Percentiles rank a stretch among this genome's conserved stretches.
Evolutionary conservation across 176 grass and related monocot genomes (phyloP).

Genomic region (Saccharum officinarum): DNA sequence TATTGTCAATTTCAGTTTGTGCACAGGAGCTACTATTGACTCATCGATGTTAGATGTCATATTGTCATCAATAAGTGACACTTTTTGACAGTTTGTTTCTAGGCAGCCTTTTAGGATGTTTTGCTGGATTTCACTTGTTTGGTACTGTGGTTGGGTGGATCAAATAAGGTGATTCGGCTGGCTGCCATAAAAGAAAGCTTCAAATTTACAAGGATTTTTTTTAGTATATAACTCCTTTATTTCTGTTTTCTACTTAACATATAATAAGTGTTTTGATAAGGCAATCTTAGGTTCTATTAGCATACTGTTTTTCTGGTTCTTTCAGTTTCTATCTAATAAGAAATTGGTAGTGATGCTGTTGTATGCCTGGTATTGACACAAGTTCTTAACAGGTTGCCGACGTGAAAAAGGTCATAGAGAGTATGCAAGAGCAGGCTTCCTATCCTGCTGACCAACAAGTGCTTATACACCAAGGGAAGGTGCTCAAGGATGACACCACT

Average conservation of each 20-base stretch:
- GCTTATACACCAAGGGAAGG: slow-evolving; percentile 78
- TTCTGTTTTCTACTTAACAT: neutral
- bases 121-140: neutral
- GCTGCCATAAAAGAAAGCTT: neutral
- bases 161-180: neutral
- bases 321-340: slow-evolving; percentile 4
- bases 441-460: slow-evolving; percentile 84
- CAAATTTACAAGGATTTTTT: neutral
- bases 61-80: neutral
- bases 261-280: neutral
- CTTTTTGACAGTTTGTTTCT: neutral
- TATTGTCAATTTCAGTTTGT: neutral
- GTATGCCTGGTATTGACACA: neutral
- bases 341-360: neutral
- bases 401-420: slow-evolving; percentile 77
- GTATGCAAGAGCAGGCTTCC: slow-evolving; percentile 53
- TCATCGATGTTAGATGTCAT: neutral
- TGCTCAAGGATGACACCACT: slow-evolving; percentile 75
- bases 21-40: neutral
- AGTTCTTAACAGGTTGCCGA: slow-evolving; percentile 57
- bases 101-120: neutral
- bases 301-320: neutral
- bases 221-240: neutral
- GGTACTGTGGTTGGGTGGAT: neutral
- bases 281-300: neutral